Evolutionary conservation across 305 asterid species (phyloP).

Genomic region (Plantago lanceolata): DNA sequence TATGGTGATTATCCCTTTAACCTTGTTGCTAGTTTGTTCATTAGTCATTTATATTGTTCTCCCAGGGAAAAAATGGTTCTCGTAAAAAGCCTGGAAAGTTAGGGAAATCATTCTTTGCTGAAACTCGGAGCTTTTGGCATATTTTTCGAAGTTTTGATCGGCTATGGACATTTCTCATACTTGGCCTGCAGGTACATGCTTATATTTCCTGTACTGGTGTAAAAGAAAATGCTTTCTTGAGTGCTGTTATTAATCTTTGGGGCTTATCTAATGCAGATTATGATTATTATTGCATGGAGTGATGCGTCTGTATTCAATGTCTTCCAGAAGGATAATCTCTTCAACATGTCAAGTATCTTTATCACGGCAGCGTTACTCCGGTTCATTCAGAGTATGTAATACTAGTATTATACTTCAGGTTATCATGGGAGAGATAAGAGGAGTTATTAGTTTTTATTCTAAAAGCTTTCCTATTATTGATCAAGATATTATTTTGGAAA

Average conservation of each 20-base stretch:
- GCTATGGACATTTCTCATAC: conserved; percentile 75
- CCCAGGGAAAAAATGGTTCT: conserved; percentile 42
- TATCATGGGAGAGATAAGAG: conserved; percentile 18
- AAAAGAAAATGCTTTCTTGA: conserved; percentile 8
- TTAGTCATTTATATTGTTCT: conserved; percentile 9
- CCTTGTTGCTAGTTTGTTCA: conserved; percentile 16
- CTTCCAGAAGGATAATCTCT: conserved; percentile 56
- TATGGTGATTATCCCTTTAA: background rate
- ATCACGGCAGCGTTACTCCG: conserved; percentile 88
- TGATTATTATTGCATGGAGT: conserved; percentile 84
- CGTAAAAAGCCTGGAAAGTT: conserved; percentile 45
- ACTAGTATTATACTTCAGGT: conserved; percentile 7
- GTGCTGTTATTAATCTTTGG: conserved; percentile 27
- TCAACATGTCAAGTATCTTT: conserved; percentile 73
- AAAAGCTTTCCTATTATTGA: conserved; percentile 17
- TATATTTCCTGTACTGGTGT: background rate
- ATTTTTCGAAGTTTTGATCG: conserved; percentile 73
- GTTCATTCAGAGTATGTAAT: conserved; percentile 15
- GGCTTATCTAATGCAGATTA: conserved; percentile 53
- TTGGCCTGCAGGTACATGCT: conserved; percentile 66
- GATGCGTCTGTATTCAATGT: conserved; percentile 51
- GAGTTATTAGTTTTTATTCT: conserved; percentile 15
- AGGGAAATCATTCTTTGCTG: conserved; percentile 77
- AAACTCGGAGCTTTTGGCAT: conserved; percentile 79
- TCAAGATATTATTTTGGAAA: conserved; percentile 26